Evolutionary conservation across 2,329 filamentous ascomycete species (phyloP).

Genomic region (Aureobasidium subglaciale): DNA sequence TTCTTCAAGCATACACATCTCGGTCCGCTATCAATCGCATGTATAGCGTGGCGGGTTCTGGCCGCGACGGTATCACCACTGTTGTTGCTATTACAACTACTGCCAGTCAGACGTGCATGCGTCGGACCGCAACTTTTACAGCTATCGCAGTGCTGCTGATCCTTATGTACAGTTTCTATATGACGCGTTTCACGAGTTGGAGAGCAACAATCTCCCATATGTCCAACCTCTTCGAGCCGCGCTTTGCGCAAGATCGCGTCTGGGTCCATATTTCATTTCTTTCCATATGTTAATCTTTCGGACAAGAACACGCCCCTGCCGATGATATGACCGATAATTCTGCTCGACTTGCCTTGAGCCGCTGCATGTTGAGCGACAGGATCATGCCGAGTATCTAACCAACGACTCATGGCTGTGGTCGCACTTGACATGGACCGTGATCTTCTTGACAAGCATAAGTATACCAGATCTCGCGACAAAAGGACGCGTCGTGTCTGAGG

Average conservation of each 20-base stretch:
- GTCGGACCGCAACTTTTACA: background rate
- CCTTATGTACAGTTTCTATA: background rate
- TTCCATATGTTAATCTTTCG: background rate
- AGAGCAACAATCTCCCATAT: background rate
- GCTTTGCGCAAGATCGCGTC: background rate
- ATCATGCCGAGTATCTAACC: too few species aligned
- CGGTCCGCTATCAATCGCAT: background rate
- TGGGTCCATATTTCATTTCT: background rate
- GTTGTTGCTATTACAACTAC: too few species aligned
- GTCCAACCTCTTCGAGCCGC: background rate
- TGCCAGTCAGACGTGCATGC: background rate
- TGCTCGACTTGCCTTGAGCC: too few species aligned
- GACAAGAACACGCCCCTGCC: background rate
- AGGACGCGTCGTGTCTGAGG: background rate
- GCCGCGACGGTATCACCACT: too few species aligned
- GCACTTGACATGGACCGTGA: background rate
- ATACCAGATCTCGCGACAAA: background rate
- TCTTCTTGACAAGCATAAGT: background rate
- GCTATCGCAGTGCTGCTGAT: background rate
- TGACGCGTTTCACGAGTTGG: background rate
- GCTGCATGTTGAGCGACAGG: too few species aligned
- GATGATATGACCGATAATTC: too few species aligned
- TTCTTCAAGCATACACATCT: background rate
- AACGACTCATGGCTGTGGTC: background rate
- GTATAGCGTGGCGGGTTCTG: background rate